Base-by-base conservation (phyloP, 805 yeast genomes). In the Candida odintsovae region DNA sequence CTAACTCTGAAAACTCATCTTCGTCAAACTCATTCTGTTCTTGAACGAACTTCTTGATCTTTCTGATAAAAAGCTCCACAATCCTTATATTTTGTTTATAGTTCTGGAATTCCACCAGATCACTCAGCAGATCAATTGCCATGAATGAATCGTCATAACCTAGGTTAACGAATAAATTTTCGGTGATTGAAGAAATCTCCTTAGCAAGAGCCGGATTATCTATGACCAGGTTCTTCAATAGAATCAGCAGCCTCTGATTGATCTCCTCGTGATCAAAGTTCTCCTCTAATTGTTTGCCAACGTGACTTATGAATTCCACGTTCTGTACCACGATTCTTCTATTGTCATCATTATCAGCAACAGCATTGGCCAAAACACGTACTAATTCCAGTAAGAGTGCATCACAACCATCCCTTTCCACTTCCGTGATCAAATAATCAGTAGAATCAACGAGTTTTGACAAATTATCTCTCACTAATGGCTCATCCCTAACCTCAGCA, bases 271-370 rank as follows among this genome's bases (percentile, higher is more conserved):
- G 55, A 19, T 53, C 57, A 35, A 56, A 56, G 23, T 56, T 50
- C 6, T 51, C 51, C 7, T 26, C 36, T 29, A 52, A 19, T 19
- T 55, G 55, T 1, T 2, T n/a, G 2, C 47, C 54, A 2, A 56
- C 13, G 10, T 38, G 28, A 11, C 22, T 28, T 21, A 56, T 44
- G 16, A 57, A 43, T 0, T 40, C 31, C 2, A 41, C 19, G 33
- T 50, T 39, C 9, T 46, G 20, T 4, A 44, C 44, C 5, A 57
- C 47, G 3, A 31, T 22, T 7, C 39, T 35, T 46, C 64, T 48
- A 44, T 61, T 61, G 6, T 10, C 25, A 13, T 52, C 56, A 33
- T 49, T 52, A 50, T 61, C 64, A 20, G 63, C 65, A 21, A 61
- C 53, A 2, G 54, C 54, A 41, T 61, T 61, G 12, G 56, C 56